phyloP scores from a whole-genome alignment of 768 basidiomycete genomes.

The Collybia mongolica region DNA sequence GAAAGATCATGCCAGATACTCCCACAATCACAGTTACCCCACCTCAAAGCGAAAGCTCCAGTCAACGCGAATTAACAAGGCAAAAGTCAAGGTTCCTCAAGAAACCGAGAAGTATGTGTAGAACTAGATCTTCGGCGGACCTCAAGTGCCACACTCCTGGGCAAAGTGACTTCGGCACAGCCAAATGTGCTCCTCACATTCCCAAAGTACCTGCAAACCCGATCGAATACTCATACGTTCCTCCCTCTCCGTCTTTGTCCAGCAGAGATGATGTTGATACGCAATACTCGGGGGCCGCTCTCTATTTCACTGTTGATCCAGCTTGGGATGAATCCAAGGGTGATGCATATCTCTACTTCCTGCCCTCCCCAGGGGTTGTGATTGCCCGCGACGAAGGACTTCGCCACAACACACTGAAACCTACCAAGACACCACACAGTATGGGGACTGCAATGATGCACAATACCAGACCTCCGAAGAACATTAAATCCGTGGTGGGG shows the following conservation, averaged over 20 bases:
- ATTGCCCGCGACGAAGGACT: neutral
- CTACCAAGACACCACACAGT: neutral
- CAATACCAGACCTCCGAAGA: neutral
- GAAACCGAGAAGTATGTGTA: neutral
- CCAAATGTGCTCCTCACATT: neutral
- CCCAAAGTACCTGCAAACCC: constrained; percentile 1
- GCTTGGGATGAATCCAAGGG: constrained; percentile 13
- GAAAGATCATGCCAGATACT: neutral
- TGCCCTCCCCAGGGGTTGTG: constrained; percentile 3
- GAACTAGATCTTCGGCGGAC: constrained; percentile 7
- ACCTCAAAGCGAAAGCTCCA: neutral
- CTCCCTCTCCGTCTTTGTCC: neutral
- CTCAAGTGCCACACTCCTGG: neutral
- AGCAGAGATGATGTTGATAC: neutral
- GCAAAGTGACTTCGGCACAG: constrained; percentile 1
- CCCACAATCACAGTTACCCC: neutral
- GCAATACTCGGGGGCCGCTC: constrained; percentile 1
- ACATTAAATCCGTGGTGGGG: neutral
- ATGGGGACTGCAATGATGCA: neutral
- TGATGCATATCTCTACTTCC: constrained; percentile 9
- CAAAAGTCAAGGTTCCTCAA: constrained; percentile 8
- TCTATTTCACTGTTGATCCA: constrained; percentile 17
- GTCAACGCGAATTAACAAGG: neutral
- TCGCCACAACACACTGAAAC: neutral
- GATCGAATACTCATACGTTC: neutral